Evolutionary conservation across 148 eudicot species (phyloP), one percentile per base, ranked within the genome.

Genomic region (Diospyros lotus): DNA sequence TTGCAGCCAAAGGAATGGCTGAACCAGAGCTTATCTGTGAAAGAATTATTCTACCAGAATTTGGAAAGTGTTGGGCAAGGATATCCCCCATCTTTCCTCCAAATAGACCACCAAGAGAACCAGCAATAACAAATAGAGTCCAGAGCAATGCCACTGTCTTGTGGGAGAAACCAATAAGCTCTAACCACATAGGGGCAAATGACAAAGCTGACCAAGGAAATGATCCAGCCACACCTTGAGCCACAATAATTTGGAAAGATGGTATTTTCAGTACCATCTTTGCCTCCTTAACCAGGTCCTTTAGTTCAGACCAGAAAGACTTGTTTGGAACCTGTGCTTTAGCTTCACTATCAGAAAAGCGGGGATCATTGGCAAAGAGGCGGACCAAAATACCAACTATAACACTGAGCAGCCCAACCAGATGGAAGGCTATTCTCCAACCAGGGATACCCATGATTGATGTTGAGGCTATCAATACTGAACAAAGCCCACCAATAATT

Each of bases 101-200:
- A 80, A 90, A 86, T 56, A 94, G 75, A 9, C 87, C 85, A 14
- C 98, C 98, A 28, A 94, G 1, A 3, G 97, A 87, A 10, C 76
- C 48, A 10, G 93, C 87, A 63, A 92, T 64, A 3, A 76, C 70
- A 56, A 92, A 94, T 44, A 87, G 41, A 2, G 93, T 92, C 93
- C 84, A 82, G 8, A 94, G 79, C 0, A 83, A 55, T 14, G 97
- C 98, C 5, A 93, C 89, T 18, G 79, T 89, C 78, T 79, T 80
- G 73, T 94, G 97, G 17, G 97, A 90, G 81, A 94, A 92, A 15
- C 97, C 97, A 72, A 87, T 85, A 45, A 94, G 97, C 81, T 92
- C 97, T 55, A 94, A 73, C 98, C 98, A 94, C 98, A 94, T 87
- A 0, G 98, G 88, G 1, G 81, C 81, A 80, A 94, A 94, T 18